Percentiles rank a stretch among this genome's conserved stretches.
Conservation (phyloP, 352 stramenopile species). For the Phytophthora sojae region DNA sequence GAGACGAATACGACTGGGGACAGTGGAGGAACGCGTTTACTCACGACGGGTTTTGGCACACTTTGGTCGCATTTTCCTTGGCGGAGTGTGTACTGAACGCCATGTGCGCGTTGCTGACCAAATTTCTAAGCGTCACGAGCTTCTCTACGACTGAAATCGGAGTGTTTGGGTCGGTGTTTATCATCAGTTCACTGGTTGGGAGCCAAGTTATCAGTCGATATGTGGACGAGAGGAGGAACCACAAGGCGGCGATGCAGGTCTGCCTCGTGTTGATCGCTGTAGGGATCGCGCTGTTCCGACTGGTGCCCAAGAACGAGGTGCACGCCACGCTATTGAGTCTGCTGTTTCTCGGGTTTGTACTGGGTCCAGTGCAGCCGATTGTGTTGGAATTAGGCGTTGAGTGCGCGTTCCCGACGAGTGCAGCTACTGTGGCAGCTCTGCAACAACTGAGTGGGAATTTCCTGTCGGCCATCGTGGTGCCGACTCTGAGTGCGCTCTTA, state of each 20-base stretch:
- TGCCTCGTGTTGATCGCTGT: constrained; percentile 54
- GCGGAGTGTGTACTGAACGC: constrained; percentile 74
- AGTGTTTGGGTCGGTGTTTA: constrained; percentile 69
- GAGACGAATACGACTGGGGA: constrained; percentile 74
- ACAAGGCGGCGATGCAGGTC: constrained; percentile 59
- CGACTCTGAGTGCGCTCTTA: constrained; percentile 51
- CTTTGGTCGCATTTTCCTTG: constrained; percentile 62
- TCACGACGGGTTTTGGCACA: constrained; percentile 67
- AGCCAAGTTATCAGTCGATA: constrained; percentile 68
- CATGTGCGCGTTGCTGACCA: constrained; percentile 68
- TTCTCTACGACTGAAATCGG: constrained; percentile 69
- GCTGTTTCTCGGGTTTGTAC: constrained; percentile 54
- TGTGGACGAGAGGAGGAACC: constrained; percentile 56
- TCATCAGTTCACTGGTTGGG: constrained; percentile 69
- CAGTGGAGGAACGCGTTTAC: constrained; percentile 69
- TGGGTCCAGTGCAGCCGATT: constrained; percentile 70
- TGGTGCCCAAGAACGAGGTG: constrained; percentile 34
- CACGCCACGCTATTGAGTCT: constrained; percentile 45
- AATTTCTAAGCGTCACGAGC: constrained; percentile 58
- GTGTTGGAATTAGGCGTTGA: constrained; percentile 72
- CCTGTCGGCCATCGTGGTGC: constrained; percentile 63
- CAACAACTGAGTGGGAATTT: constrained; percentile 81
- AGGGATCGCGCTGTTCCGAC: constrained; percentile 51
- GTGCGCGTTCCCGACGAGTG: constrained; percentile 74
- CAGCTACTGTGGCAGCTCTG: constrained; percentile 70